Percentiles rank a stretch among this genome's conserved stretches.
Evolutionary conservation across 306 rosid genomes (phyloP).

Genomic region (Canavalia gladiata): DNA sequence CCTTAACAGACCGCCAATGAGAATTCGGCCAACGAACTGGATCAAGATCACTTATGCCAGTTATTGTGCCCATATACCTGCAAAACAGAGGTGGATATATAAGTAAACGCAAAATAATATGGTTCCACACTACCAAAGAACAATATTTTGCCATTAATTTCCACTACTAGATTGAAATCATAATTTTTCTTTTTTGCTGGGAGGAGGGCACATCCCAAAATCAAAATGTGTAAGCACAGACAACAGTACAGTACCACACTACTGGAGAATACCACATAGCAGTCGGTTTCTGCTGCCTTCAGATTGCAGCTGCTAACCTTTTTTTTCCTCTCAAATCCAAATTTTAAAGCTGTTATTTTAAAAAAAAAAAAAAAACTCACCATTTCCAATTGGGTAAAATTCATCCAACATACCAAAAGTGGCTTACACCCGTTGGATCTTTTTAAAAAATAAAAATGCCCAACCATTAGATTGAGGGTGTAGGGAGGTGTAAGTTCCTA

Average conservation of each 20-base stretch:
- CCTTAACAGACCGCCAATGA: constrained; percentile 95
- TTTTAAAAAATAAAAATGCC: too few relatives aligned
- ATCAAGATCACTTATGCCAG: constrained; percentile 87
- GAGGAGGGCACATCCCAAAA: background rate
- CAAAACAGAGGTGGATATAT: constrained; percentile 35
- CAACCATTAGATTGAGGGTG: too few relatives aligned
- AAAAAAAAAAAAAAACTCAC: background rate
- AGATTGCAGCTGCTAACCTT: background rate
- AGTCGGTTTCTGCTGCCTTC: constrained; percentile 18
- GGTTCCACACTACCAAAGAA: background rate
- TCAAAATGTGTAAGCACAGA: background rate
- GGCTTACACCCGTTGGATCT: too few relatives aligned
- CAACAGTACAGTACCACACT: background rate
- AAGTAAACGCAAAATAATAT: constrained; percentile 23
- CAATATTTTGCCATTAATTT: background rate
- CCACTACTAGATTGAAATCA: background rate
- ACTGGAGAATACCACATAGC: background rate
- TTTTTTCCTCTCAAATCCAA: constrained; percentile 4
- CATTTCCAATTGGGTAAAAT: background rate
- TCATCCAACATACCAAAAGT: too few relatives aligned
- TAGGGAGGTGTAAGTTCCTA: too few relatives aligned
- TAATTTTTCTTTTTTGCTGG: background rate
- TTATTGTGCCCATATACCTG: constrained; percentile 96
- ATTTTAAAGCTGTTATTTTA: background rate
- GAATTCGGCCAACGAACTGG: constrained; percentile 89